phyloP scores from a whole-genome alignment of 2,329 filamentous ascomycete species.

The Cladobotryum protrusum region DNA sequence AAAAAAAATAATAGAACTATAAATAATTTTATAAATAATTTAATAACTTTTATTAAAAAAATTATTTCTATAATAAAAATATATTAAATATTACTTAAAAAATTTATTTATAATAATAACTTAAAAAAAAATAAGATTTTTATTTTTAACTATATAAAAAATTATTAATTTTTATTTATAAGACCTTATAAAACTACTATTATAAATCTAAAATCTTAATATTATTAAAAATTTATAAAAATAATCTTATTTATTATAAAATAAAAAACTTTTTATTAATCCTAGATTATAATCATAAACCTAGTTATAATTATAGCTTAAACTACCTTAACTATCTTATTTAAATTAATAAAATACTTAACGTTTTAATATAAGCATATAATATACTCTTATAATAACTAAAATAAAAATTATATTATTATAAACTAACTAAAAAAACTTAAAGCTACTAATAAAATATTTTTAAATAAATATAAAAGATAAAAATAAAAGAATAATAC shows the following conservation, averaged over 20 bases:
- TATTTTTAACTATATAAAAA: background rate
- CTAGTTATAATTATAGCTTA: background rate
- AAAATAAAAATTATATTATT: background rate
- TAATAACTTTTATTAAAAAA: background rate
- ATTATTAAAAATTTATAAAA: background rate
- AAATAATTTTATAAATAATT: background rate
- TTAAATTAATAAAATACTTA: background rate
- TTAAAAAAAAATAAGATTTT: too few relatives aligned
- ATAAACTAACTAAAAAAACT: background rate
- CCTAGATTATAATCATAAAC: background rate
- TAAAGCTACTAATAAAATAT: background rate
- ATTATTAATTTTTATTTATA: background rate
- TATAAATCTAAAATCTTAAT: too few relatives aligned
- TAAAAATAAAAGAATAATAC: too few relatives aligned
- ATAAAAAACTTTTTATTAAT: background rate
- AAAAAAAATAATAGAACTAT: background rate
- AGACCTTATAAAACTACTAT: background rate
- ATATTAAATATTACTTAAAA: background rate
- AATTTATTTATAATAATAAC: background rate
- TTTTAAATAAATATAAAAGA: background rate
- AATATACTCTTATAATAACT: conserved; percentile 3
- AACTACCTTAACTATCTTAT: background rate
- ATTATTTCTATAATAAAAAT: background rate
- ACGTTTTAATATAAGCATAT: background rate
- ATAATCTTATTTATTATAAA: background rate